A percentile compares a stretch with the other conserved stretches of the same genome.
These are phyloP conservation scores for Ogataea philodendri DNA, from an alignment of 805 yeast genomes.

Conservation along the genomic window DNA sequence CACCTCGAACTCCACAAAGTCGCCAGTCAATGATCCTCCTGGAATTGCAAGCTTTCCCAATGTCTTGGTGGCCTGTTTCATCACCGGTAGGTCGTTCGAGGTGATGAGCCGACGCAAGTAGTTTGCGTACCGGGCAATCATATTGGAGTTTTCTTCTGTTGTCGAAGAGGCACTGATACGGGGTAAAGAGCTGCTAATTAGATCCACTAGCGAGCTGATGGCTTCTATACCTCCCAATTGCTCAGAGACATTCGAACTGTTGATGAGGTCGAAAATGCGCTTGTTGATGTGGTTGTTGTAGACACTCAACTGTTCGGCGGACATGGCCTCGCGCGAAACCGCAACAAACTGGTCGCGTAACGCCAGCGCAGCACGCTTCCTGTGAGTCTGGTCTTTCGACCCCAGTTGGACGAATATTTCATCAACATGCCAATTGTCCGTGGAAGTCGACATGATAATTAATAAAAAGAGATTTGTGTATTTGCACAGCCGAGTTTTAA, in stretches of 20 bases:
- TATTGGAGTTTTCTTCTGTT: slow-evolving; percentile 75
- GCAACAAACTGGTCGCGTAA: slow-evolving; percentile 66
- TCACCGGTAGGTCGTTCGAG: slow-evolving; percentile 77
- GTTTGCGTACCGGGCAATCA: slow-evolving; percentile 87
- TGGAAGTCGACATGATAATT: slow-evolving; percentile 9
- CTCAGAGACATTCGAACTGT: slow-evolving; percentile 66
- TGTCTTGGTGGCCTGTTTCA: slow-evolving; percentile 83
- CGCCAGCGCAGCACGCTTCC: slow-evolving; percentile 63
- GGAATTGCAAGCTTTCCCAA: slow-evolving; percentile 87
- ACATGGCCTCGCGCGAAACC: slow-evolving; percentile 68
- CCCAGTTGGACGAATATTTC: slow-evolving; percentile 53
- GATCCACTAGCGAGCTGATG: slow-evolving; percentile 80
- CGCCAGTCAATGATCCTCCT: slow-evolving; percentile 86
- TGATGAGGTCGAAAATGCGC: slow-evolving; percentile 79
- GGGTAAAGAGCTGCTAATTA: slow-evolving; percentile 59
- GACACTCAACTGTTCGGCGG: slow-evolving; percentile 76
- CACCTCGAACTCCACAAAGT: slow-evolving; percentile 89
- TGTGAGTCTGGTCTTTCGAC: slow-evolving; percentile 41
- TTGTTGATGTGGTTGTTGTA: slow-evolving; percentile 85
- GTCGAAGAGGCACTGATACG: slow-evolving; percentile 36
- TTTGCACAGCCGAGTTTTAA: slow-evolving; percentile 7
- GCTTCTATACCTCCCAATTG: slow-evolving; percentile 91
- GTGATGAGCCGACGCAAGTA: slow-evolving; percentile 78
- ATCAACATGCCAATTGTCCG: slow-evolving; percentile 30
- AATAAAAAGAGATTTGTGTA: slow-evolving; percentile 2